Conservation (phyloP, 805 yeast genomes). For the Starmerella stellata region DNA sequence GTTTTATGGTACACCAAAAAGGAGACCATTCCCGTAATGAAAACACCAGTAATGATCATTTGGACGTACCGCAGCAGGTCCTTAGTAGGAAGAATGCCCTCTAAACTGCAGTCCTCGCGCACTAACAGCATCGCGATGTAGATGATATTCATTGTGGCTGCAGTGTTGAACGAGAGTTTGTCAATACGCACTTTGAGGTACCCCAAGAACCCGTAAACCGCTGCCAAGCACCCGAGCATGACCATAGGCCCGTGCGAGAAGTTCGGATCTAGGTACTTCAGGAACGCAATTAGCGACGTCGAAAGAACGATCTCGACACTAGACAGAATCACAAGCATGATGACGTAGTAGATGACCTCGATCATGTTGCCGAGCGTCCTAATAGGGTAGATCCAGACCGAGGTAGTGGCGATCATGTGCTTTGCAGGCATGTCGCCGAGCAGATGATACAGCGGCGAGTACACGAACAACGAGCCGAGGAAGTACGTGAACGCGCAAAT, state of each 20-base stretch:
- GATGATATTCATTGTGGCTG: constrained; percentile 60
- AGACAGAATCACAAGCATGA: constrained; percentile 36
- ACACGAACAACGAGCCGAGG: constrained; percentile 56
- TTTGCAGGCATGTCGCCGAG: constrained; percentile 56
- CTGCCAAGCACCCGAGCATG: constrained; percentile 28
- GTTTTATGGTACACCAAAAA: constrained; percentile 39
- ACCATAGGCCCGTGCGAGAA: constrained; percentile 29
- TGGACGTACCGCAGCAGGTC: constrained; percentile 36
- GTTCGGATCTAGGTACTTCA: constrained; percentile 1
- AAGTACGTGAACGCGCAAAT: constrained; percentile 58
- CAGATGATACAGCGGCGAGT: constrained; percentile 28
- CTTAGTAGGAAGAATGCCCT: constrained; percentile 37
- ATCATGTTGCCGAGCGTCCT: constrained; percentile 66
- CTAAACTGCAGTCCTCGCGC: constrained; percentile 51
- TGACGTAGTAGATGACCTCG: constrained; percentile 49
- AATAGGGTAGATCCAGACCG: constrained; percentile 72
- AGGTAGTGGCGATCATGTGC: constrained; percentile 65
- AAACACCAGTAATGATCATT: constrained; percentile 45
- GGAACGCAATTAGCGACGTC: constrained; percentile 22
- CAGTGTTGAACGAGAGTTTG: constrained; percentile 58
- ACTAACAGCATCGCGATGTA: constrained; percentile 51
- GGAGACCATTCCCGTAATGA: constrained; percentile 41
- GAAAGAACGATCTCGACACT: constrained; percentile 32
- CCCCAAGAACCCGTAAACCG: constrained; percentile 47
- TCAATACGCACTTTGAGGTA: constrained; percentile 49